Percentiles rank a stretch among this genome's conserved stretches.
phyloP scores from a whole-genome alignment of 228 moss, liverwort and hornwort genomes.

The Sphagnum fallax region DNA sequence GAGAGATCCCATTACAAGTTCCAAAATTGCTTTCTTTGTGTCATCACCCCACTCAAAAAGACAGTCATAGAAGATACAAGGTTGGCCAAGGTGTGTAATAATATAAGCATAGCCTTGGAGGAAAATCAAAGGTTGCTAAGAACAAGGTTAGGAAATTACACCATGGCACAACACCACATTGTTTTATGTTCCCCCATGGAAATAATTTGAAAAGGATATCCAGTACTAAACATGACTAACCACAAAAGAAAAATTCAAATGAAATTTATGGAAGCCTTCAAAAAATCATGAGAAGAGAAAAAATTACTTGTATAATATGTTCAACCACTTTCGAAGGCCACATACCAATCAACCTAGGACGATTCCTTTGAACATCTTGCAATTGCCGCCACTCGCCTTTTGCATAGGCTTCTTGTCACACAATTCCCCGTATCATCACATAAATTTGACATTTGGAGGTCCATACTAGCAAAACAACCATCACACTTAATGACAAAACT shows the following conservation, averaged over 20 bases:
- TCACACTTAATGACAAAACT: too few species aligned
- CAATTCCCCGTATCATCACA: background rate
- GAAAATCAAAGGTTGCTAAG: background rate
- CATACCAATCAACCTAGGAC: slow-evolving; percentile 70
- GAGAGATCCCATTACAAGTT: slow-evolving; percentile 33
- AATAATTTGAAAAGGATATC: background rate
- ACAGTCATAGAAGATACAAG: slow-evolving; percentile 94
- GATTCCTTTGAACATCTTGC: slow-evolving; percentile 53
- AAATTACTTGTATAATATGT: slow-evolving; percentile 47
- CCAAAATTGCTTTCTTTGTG: slow-evolving; percentile 50
- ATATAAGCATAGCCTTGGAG: slow-evolving; percentile 84
- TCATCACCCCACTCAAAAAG: slow-evolving; percentile 75
- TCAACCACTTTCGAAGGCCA: slow-evolving; percentile 77
- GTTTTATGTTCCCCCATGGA: background rate
- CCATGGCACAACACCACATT: background rate
- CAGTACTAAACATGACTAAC: background rate
- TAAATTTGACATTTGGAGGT: background rate
- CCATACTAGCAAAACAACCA: background rate
- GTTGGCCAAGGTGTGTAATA: slow-evolving; percentile 82
- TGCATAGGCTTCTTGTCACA: slow-evolving; percentile 36
- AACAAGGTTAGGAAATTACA: background rate
- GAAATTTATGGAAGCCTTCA: background rate
- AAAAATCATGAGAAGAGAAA: background rate
- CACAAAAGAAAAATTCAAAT: background rate
- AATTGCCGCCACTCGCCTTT: slow-evolving; percentile 65